Conservation (phyloP, 495 filamentous ascomycete species). For the Podospora didyma region DNA sequence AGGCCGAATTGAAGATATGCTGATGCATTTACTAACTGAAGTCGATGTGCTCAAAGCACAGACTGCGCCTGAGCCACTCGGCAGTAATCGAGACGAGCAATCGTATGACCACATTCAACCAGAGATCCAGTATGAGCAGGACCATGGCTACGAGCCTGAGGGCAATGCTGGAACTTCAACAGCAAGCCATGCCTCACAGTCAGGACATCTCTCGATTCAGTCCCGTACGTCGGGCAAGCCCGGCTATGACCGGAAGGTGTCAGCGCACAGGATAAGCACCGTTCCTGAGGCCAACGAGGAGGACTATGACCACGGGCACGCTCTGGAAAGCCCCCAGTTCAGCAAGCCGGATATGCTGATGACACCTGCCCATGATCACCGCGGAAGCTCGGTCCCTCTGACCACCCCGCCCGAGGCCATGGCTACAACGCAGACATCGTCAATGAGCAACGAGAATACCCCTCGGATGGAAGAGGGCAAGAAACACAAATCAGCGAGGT, state of each 20-base stretch:
- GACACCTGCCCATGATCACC: slow-evolving; percentile 42
- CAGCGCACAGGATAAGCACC: slow-evolving; percentile 79
- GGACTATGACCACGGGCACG: slow-evolving; percentile 56
- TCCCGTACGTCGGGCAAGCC: slow-evolving; percentile 58
- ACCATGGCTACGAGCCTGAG: slow-evolving; percentile 77
- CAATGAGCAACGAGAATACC: slow-evolving; percentile 39
- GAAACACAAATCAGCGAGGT: slow-evolving; percentile 90
- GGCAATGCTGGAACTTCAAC: slow-evolving; percentile 74
- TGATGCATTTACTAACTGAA: slow-evolving; percentile 84
- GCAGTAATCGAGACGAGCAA: slow-evolving; percentile 36
- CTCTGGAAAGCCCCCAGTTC: slow-evolving; percentile 40
- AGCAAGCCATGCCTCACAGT: slow-evolving; percentile 62
- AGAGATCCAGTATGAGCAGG: slow-evolving; percentile 53
- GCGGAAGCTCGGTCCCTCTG: slow-evolving; percentile 62
- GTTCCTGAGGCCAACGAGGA: slow-evolving; percentile 76
- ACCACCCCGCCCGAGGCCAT: slow-evolving; percentile 65
- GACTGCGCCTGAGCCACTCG: slow-evolving; percentile 34
- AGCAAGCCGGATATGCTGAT: slow-evolving; percentile 44
- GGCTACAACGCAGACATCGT: slow-evolving; percentile 28
- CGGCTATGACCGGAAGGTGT: slow-evolving; percentile 59
- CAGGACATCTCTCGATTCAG: slow-evolving; percentile 69
- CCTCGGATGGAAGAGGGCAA: slow-evolving; percentile 63
- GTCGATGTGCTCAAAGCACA: slow-evolving; percentile 81
- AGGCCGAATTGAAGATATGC: slow-evolving; percentile 89
- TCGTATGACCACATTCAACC: slow-evolving; percentile 54